These are phyloP conservation scores for Phoma herbarum DNA, from an alignment of 2,329 filamentous ascomycete species.

Conservation along the genomic window DNA sequence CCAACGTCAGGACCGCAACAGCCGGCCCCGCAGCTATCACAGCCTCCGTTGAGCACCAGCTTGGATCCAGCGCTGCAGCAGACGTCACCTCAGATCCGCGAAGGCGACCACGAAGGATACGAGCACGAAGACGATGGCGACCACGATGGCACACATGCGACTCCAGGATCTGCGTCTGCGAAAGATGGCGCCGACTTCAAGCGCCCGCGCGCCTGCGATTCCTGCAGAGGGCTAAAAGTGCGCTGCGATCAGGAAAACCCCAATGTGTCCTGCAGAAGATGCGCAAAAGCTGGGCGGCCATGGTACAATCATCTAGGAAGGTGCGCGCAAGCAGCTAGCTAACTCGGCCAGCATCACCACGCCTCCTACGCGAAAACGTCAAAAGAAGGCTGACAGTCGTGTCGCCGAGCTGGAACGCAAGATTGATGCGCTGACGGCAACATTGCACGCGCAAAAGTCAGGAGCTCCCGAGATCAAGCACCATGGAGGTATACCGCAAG, in stretches of 20 bases:
- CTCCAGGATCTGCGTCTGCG: constrained; percentile 42
- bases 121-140: constrained; percentile 43
- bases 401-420: constrained; percentile 93
- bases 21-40: constrained; percentile 28
- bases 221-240: constrained; percentile 56
- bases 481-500: constrained; percentile 36
- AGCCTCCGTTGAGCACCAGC: constrained; percentile 27
- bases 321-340: neutral
- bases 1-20: constrained; percentile 34
- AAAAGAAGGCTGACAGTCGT: constrained; percentile 90
- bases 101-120: constrained; percentile 38
- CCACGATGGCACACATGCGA: constrained; percentile 39
- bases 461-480: constrained; percentile 33
- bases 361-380: constrained; percentile 76
- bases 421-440: constrained; percentile 87
- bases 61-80: constrained; percentile 48
- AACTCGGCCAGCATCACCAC: constrained; percentile 58
- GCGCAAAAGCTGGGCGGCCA: constrained; percentile 78
- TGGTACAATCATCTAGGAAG: constrained; percentile 68
- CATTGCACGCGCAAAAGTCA: constrained; percentile 67
- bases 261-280: constrained; percentile 69
- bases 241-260: constrained; percentile 81
- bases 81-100: constrained; percentile 37
- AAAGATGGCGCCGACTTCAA: constrained; percentile 53
- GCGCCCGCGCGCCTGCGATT: constrained; percentile 58